Base-by-base conservation (phyloP, 805 yeast species). In the Pichia nanzhaoensis region DNA sequence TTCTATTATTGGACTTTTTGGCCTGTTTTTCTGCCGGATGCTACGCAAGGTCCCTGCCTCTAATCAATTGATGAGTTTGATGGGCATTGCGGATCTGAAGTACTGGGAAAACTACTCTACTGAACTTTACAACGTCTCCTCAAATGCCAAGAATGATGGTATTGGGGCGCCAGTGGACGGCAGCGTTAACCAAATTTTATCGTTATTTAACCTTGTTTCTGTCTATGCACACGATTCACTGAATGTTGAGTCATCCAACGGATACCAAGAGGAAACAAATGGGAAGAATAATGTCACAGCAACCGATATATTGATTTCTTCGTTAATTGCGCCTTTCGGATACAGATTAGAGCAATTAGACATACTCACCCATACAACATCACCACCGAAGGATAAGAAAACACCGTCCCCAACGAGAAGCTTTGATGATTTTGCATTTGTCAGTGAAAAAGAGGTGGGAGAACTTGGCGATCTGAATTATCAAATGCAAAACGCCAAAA, bases 401-500 rank as follows among this genome's bases (percentile, higher is more conserved):
- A 41, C 37, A 3, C 37, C 40, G n/a, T 39, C 47, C 9, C 46
- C 50, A 13, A 20, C 44, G 12, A 38, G 47, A 1, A 48, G 44
- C 39, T 41, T 43, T 31, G 68, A 60, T 28, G 80, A 70, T 31
- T 75, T 67, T 58, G 79, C 74, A 46, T 58, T 76, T 22, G 74
- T 76, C 36, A 74, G 68, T 33, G 56, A 56, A 38, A 62, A 57
- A 18, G 67, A 59, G 37, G 37, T 57, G 24, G 46, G 44, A 17
- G 50, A 48, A 18, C 50, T 16, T 21, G 33, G 17, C 12, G 48
- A 39, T 17, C 22, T 44, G 28, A 34, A n/a, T 30, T 24, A 19
- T 1, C 39, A 34, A 4, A 37, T 43, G 28, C 17, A 39, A 16
- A 33, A 34, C 19, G 17, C 40, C 5, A 47, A 31, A 22, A 36